Evolutionary conservation across 1,284 basidiomycete genomes (phyloP).

Genomic region (Kwoniella shivajii): DNA sequence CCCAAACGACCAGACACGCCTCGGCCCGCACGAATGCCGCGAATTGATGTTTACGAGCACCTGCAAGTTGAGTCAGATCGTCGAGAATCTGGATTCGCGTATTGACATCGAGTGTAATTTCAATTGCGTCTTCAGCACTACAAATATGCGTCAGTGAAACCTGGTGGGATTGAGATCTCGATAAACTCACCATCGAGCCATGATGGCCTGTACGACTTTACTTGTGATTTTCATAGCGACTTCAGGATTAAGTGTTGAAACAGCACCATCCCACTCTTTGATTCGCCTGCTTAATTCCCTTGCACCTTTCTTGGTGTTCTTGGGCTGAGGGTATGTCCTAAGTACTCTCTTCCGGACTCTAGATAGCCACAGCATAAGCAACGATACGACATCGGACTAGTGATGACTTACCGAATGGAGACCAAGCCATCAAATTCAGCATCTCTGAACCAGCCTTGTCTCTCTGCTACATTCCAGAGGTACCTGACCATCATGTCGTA

Average conservation of each 20-base stretch:
- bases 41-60: slow-evolving; percentile 49
- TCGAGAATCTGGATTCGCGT: slow-evolving; percentile 51
- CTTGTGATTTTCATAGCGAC: slow-evolving; percentile 77
- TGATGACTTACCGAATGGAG: slow-evolving; percentile 38
- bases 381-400: neutral
- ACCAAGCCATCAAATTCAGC: slow-evolving; percentile 44
- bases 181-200: slow-evolving; percentile 64
- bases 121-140: slow-evolving; percentile 39
- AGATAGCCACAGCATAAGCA: neutral
- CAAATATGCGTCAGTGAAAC: neutral
- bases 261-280: slow-evolving; percentile 61
- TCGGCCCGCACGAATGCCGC: slow-evolving; percentile 47
- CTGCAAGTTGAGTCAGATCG: slow-evolving; percentile 44
- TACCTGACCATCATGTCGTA: slow-evolving; percentile 50
- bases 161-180: neutral
- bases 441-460: slow-evolving; percentile 48
- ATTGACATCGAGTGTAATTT: slow-evolving; percentile 48
- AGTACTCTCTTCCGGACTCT: slow-evolving; percentile 39
- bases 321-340: slow-evolving; percentile 41
- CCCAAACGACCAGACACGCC: slow-evolving; percentile 49
- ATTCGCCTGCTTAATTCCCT: slow-evolving; percentile 29
- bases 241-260: slow-evolving; percentile 71
- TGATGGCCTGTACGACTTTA: slow-evolving; percentile 76
- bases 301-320: slow-evolving; percentile 21
- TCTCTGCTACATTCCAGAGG: slow-evolving; percentile 42